Evolutionary conservation across 31 red algal genomes (phyloP), one percentile per base, ranked within the genome.

Genomic region (Porphyra umbilicalis): DNA sequence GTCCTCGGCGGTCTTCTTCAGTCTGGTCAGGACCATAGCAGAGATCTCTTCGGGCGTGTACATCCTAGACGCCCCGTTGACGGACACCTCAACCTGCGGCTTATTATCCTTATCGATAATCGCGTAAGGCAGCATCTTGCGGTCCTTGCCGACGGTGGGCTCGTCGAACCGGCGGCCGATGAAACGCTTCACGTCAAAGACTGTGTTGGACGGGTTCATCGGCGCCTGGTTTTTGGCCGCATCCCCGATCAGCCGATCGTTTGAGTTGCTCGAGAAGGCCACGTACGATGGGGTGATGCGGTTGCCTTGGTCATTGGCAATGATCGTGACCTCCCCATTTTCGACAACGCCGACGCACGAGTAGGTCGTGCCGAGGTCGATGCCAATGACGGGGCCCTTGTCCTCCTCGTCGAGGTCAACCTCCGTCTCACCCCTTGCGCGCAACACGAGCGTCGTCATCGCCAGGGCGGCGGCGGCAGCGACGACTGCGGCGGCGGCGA

Each of bases 321-420:
- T 90, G 33, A 99, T 96, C 80, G 94, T 92, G 33, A 94, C 91
- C 37, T 92, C 86, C 44, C 94, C 94, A 77, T 91, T 90, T 80
- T 94, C 87, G 68, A 94, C 68, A 4, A 99, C 91, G 34, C 89
- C 93, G 34, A 99, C 94, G 82, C 94, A 96, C 39, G 84, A 89
- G 83, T 99, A 96, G 35, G 97, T 99, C 0, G 97, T 99, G 79
- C 97, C 97, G 8, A 99, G 90, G 82, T 99, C 97, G 67, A 99
- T 99, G 9, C 97, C 97, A 39, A 96, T 94, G 67, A 97, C 91
- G 15, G 91, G 85, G 20, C 89, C 88, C 35, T 81, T 76, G 20
- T 90, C 88, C 25, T 85, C 80, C 30, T 80, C 40, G 39, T 83
- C 40, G 6, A 83, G 86, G n/a, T 89, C 84, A 10, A 71, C 57